Evolutionary conservation across 2,329 filamentous ascomycete species (phyloP).

Genomic region (Thielaviopsis musarum): DNA sequence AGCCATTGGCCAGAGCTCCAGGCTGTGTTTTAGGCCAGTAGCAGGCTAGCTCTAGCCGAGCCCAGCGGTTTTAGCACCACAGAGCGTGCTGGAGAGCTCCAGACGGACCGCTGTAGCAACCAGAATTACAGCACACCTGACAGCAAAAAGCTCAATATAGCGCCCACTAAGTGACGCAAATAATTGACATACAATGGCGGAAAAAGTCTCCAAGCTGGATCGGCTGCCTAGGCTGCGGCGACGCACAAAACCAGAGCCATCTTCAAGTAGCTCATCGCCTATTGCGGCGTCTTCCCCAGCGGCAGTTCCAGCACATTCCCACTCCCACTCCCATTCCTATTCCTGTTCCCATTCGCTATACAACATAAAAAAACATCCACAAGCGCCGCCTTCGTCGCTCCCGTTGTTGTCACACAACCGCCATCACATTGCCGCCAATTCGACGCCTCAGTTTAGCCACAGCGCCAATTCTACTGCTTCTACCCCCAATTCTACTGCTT

Average conservation of each 20-base stretch:
- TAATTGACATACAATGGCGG: not conserved
- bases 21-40: not conserved
- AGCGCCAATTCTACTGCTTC: not conserved
- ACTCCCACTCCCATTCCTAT: not conserved
- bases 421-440: not conserved
- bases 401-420: not conserved
- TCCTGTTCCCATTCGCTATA: not conserved
- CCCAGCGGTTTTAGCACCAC: not conserved
- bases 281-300: not conserved
- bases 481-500: no score
- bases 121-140: not conserved
- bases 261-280: not conserved
- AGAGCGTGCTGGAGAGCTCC: not conserved
- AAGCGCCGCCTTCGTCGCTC: not conserved
- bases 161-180: not conserved
- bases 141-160: not conserved
- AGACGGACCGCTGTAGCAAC: no score
- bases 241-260: slow-evolving; percentile 24
- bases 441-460: not conserved
- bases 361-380: not conserved
- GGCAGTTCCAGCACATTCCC: not conserved
- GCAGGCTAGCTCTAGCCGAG: not conserved
- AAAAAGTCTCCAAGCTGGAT: slow-evolving; percentile 20
- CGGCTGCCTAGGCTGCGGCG: slow-evolving; percentile 27
- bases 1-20: not conserved